Conservation (phyloP, 129 eudicot species). For the Lactuca saligna region DNA sequence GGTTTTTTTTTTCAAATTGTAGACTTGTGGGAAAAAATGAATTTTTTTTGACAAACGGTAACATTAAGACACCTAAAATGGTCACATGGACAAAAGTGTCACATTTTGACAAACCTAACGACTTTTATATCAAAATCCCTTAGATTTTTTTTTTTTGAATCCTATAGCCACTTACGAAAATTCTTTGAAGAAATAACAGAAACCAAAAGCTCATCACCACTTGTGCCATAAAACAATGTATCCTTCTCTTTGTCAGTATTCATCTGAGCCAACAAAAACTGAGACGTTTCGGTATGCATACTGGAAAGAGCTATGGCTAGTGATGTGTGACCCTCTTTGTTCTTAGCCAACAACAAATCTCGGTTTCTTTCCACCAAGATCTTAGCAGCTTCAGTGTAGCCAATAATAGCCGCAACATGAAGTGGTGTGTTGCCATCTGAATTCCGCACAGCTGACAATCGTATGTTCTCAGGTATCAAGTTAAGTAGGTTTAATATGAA, state of each 20-base stretch:
- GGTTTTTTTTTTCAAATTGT: too few species aligned
- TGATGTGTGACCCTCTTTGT: conserved; percentile 7
- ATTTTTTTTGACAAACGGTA: too few species aligned
- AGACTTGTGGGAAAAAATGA: too few species aligned
- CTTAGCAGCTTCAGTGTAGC: conserved; percentile 16
- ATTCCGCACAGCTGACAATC: neutral
- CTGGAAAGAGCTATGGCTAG: neutral
- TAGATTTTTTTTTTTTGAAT: too few species aligned
- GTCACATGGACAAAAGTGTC: too few species aligned
- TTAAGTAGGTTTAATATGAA: neutral
- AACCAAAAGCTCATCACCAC: neutral
- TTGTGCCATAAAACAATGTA: neutral
- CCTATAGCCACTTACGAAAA: conserved; percentile 1
- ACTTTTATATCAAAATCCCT: too few species aligned
- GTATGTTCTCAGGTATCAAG: neutral
- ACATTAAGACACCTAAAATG: too few species aligned
- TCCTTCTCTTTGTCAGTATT: neutral
- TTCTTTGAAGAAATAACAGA: conserved; percentile 5
- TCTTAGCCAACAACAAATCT: neutral
- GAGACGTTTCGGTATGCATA: neutral
- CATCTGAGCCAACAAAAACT: neutral
- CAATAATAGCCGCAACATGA: conserved; percentile 16
- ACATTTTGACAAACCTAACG: too few species aligned
- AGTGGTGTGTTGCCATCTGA: conserved; percentile 19
- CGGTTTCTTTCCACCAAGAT: neutral